Conservation (phyloP, 163 green algal genomes). For the Scenedesmus sp. region DNA sequence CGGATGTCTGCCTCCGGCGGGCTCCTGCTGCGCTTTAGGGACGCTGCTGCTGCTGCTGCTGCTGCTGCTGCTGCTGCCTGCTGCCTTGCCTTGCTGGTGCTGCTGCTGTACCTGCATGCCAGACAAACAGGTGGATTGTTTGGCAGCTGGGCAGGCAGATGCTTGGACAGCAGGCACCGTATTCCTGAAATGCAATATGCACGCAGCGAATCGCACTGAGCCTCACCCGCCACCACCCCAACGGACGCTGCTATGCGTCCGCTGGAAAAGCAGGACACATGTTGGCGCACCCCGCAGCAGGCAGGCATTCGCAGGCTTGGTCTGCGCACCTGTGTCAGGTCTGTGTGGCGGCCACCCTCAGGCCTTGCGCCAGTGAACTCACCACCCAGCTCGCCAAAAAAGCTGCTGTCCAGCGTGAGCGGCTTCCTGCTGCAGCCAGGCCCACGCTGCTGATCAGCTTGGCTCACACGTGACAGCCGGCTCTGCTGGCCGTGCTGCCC, state of each 20-base stretch:
- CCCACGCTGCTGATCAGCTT: neutral
- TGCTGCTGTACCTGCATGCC: neutral
- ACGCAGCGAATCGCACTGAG: no score
- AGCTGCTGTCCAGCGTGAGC: neutral
- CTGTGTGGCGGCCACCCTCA: neutral
- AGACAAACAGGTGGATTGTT: neutral
- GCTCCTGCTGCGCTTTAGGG: neutral
- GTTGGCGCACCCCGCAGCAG: no score
- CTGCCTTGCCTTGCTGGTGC: no score
- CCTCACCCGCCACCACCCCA: no score
- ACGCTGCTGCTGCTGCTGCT: neutral
- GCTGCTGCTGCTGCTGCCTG: neutral
- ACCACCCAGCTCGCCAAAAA: neutral
- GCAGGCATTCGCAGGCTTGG: neutral
- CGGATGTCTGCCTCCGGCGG: neutral
- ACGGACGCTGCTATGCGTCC: no score
- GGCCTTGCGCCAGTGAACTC: neutral
- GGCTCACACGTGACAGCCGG: neutral
- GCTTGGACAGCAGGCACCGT: neutral
- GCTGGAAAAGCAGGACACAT: no score
- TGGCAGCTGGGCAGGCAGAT: neutral
- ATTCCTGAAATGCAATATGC: no score
- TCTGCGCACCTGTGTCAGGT: conserved; percentile 17
- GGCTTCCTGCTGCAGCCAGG: neutral
- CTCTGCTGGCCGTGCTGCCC: neutral